Percentiles rank a stretch among this genome's conserved stretches.
phyloP scores from a whole-genome alignment of 2,329 filamentous ascomycete species.

The Ceratocystis alfenasii region DNA sequence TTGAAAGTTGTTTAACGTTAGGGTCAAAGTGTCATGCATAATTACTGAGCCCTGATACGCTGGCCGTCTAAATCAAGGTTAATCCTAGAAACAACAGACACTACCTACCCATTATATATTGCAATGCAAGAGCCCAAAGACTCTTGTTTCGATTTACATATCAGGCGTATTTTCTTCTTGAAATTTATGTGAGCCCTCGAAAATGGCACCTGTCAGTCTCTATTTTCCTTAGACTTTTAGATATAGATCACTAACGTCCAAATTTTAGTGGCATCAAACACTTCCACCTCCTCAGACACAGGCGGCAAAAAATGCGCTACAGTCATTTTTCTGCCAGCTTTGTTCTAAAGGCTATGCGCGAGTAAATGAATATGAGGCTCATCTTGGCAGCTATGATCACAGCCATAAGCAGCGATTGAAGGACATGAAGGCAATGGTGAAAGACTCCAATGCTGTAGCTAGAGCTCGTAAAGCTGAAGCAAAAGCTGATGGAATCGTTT shows the following conservation, averaged over 20 bases:
- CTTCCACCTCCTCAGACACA: slow-evolving; percentile 47
- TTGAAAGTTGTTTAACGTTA: neutral
- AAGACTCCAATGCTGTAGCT: slow-evolving; percentile 53
- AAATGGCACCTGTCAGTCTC: slow-evolving; percentile 16
- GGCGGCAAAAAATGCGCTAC: slow-evolving; percentile 61
- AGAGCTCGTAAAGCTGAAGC: slow-evolving; percentile 59
- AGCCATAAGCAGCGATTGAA: slow-evolving; percentile 82
- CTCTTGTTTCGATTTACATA: neutral
- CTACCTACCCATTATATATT: neutral
- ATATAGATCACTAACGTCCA: neutral
- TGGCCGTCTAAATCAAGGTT: slow-evolving; percentile 5
- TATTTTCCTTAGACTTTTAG: neutral
- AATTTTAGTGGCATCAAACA: slow-evolving; percentile 42
- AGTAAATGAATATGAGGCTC: slow-evolving; percentile 91
- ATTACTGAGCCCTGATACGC: neutral
- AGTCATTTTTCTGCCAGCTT: slow-evolving; percentile 72
- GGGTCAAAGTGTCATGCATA: neutral
- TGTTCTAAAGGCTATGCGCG: slow-evolving; percentile 91
- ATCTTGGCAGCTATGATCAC: slow-evolving; percentile 90
- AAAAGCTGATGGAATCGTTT: slow-evolving; percentile 56
- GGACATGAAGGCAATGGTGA: slow-evolving; percentile 75
- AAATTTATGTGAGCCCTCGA: neutral
- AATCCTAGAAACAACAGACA: neutral
- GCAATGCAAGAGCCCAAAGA: neutral
- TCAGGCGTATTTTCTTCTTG: neutral